Evolutionary conservation across 768 basidiomycete species (phyloP), one percentile per base, ranked within the genome.

Genomic region (Dacryopinax primogenitus): DNA sequence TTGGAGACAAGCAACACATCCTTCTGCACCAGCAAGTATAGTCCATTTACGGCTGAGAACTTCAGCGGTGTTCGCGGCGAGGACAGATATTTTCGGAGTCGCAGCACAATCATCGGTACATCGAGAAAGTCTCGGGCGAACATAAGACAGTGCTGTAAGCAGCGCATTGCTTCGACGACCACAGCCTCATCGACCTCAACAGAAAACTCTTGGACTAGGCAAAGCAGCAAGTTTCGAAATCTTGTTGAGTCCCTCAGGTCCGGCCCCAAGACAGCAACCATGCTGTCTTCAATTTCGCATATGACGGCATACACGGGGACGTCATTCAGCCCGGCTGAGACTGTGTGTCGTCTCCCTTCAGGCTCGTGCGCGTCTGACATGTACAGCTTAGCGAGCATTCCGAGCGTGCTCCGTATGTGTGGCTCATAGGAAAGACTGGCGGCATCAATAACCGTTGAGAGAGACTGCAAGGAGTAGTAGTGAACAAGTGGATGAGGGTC

Each of bases 401-500:
- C 92, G 34, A 98, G 80, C 0, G 94, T 97, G 68, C 85, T 84
- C 1, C 88, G 81, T 3, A 96, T 88, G 71, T 87, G 95, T 0
- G 92, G 90, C 2, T 89, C 84, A 72, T 95, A 99, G 0, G 90
- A 86, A 65, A 98, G 77, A 74, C 89, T 93, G 2, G 95, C 93
- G 1, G 94, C 87, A 71, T 90, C 86, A 73, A 96, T 87, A 65
- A 98, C 94, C 16, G 84, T 81, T 4, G 87, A 84, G 33, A 99
- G 79, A 0, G 96, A 89, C 61, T 83, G 85, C 67, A 97, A 78
- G 1, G 95, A 87, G 86, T 89, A 94, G 72, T 88, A 96, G 74
- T 98, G 95, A 4, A 97, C 96, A 33, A 92, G 82, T 0, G 96
- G 95, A 73, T 98, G 96, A 0, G 95, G 93, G 73, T 99, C 96